Base-by-base conservation (phyloP, 257 asterid genomes). In the Asclepias syriaca region DNA sequence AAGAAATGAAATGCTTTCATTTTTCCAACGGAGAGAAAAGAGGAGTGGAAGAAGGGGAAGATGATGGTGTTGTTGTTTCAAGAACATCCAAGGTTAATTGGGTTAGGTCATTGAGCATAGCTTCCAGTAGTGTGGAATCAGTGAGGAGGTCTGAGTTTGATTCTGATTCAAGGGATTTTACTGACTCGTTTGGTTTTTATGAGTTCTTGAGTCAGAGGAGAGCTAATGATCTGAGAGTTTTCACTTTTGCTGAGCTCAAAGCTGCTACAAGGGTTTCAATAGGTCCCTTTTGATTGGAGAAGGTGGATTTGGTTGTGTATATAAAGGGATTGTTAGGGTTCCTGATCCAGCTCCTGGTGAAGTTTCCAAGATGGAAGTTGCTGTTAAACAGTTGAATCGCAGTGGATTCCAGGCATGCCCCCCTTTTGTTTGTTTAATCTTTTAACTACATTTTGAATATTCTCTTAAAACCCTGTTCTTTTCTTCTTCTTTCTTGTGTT, bases 231-330 rank as follows among this genome's bases (percentile, higher is more conserved):
- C 84, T 90, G 57, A 80, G 93, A 0, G 90, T 87, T 0, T 93
- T 93, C 78, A 77, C 82, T 21, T 91, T 87, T 72, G 63, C 85
- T 1, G 97, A 93, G 80, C 87, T 93, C 39, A 93, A 91, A 80
- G 79, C 84, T 11, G 96, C 94, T 4, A 91, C 98, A 4, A 79
- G 87, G 91, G 96, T 64, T 93, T 93, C 80, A 85, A 83, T 72
- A 84, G 97, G 66, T 67, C 79, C 9, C 87, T 89, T 63, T 24
- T 87, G 85, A 85, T 93, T 65, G 98, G 98, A 7, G 98, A 93
- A 72, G 97, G 97, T 59, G 98, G 98, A 5, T 93, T 93, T 80
- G 98, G 98, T 39, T 84, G 87, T 72, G 98, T 92, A 11, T 91
- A 84, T n/a, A 75, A 81, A 75, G 98, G 96, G 16, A 71, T 89